Evolutionary conservation across 1,284 basidiomycete species (phyloP).

Genomic region (Ustilago shanxiensis): DNA sequence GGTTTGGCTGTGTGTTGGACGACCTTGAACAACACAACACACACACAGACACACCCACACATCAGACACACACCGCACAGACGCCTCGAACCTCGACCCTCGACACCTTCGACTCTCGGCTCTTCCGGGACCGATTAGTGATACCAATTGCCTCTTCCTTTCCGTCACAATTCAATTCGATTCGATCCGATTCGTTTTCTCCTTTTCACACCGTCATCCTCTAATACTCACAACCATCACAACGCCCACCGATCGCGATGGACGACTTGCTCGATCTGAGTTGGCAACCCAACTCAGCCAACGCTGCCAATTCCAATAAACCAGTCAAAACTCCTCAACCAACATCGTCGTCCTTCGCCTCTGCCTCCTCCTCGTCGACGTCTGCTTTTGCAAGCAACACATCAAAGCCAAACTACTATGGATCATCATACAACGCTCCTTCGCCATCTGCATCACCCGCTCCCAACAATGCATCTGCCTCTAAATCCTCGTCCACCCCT

Average conservation of each 20-base stretch:
- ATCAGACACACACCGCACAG: too few species aligned
- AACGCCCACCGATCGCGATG: constrained; percentile 52
- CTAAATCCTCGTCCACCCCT: constrained; percentile 12
- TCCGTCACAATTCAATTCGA: neutral
- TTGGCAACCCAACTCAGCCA: constrained; percentile 45
- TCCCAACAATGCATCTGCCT: constrained; percentile 6
- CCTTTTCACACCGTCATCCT: neutral
- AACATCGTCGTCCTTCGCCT: neutral
- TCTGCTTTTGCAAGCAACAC: constrained; percentile 15
- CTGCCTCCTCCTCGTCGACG: constrained; percentile 16
- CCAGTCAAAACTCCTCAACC: constrained; percentile 7
- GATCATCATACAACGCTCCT: constrained; percentile 9
- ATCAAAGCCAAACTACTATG: constrained; percentile 33
- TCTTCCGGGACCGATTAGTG: neutral
- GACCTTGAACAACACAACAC: neutral
- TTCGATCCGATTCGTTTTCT: too few species aligned
- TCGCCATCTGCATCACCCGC: constrained; percentile 13
- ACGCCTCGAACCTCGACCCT: neutral
- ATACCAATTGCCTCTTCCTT: neutral
- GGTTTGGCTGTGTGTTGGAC: neutral
- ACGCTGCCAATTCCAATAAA: constrained; percentile 18
- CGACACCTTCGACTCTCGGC: too few species aligned
- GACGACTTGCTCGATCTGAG: constrained; percentile 67
- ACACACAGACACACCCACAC: too few species aligned
- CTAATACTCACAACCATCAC: constrained; percentile 9